phyloP scores from a whole-genome alignment of 306 rosid genomes.

The Clitoria ternatea region DNA sequence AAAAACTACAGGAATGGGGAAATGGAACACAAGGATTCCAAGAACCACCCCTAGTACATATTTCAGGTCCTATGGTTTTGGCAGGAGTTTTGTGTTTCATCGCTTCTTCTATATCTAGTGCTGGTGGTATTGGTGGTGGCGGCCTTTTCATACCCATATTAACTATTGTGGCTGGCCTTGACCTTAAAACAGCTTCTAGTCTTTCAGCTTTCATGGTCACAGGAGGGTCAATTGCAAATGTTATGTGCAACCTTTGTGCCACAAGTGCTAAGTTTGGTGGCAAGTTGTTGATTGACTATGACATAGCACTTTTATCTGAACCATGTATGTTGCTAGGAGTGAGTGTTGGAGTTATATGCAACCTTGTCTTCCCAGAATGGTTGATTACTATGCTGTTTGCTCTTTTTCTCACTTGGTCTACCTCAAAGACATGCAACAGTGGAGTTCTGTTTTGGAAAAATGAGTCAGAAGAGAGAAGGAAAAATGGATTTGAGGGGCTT shows the following conservation, averaged over 20 bases:
- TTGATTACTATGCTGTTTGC: constrained; percentile 64
- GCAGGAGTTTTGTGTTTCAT: constrained; percentile 56
- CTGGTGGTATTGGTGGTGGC: constrained; percentile 91
- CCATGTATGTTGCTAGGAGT: constrained; percentile 85
- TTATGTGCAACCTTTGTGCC: constrained; percentile 44
- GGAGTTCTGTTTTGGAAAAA: constrained; percentile 55
- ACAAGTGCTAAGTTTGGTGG: constrained; percentile 44
- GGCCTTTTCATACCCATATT: constrained; percentile 77
- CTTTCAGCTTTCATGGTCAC: constrained; percentile 93
- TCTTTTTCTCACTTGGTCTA: constrained; percentile 77
- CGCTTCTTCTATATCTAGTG: constrained; percentile 77
- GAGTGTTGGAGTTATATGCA: constrained; percentile 79
- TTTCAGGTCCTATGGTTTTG: constrained; percentile 32
- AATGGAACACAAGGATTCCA: constrained; percentile 15
- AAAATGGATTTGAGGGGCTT: constrained; percentile 24
- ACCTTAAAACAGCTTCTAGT: constrained; percentile 80
- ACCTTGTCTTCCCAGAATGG: constrained; percentile 87
- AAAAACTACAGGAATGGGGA: constrained; percentile 36
- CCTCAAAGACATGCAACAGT: constrained; percentile 61
- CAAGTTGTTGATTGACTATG: constrained; percentile 55
- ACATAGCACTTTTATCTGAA: constrained; percentile 70
- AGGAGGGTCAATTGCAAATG: constrained; percentile 83
- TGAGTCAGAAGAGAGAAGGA: constrained; percentile 53
- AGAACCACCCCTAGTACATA: constrained; percentile 22
- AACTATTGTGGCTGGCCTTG: constrained; percentile 57